These are phyloP conservation scores for Phaeosphaeria sp. DNA, from an alignment of 2,329 filamentous ascomycete species.

Conservation along the genomic window DNA sequence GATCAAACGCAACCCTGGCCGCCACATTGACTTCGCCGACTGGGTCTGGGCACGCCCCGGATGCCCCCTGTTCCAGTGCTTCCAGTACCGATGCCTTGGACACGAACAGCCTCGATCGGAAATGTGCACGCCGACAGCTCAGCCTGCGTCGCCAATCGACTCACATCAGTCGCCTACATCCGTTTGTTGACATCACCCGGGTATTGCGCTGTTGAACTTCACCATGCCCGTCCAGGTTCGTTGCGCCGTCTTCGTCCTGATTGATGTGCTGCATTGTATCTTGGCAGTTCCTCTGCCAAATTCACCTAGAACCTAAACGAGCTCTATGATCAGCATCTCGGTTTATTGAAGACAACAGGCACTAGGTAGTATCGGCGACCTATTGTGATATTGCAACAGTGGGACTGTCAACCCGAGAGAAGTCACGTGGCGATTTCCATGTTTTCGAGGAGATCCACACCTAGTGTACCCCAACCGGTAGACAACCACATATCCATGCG, in stretches of 20 bases:
- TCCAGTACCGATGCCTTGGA: conserved; percentile 11
- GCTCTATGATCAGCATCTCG: background rate
- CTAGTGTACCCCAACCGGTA: background rate
- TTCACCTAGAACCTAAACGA: background rate
- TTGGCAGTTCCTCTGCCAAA: no score
- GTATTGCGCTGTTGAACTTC: background rate
- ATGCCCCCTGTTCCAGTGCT: conserved; percentile 3
- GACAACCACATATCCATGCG: no score
- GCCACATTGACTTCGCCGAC: conserved; percentile 25
- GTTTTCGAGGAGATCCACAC: background rate
- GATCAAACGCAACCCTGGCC: conserved; percentile 13
- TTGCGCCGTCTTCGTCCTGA: background rate
- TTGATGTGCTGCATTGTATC: background rate
- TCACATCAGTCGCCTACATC: conserved; percentile 2
- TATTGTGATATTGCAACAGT: background rate
- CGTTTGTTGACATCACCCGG: conserved; percentile 1
- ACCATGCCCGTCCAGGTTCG: background rate
- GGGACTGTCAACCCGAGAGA: background rate
- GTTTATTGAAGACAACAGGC: background rate
- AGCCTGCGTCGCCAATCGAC: background rate
- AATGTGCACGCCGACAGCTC: conserved; percentile 18
- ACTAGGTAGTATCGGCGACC: background rate
- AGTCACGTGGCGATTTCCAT: background rate
- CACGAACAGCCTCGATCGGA: conserved; percentile 19
- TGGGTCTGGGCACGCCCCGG: conserved; percentile 16